Base-by-base conservation (phyloP, 164 flowering plant genomes). In the Vitis rotundifolia region DNA sequence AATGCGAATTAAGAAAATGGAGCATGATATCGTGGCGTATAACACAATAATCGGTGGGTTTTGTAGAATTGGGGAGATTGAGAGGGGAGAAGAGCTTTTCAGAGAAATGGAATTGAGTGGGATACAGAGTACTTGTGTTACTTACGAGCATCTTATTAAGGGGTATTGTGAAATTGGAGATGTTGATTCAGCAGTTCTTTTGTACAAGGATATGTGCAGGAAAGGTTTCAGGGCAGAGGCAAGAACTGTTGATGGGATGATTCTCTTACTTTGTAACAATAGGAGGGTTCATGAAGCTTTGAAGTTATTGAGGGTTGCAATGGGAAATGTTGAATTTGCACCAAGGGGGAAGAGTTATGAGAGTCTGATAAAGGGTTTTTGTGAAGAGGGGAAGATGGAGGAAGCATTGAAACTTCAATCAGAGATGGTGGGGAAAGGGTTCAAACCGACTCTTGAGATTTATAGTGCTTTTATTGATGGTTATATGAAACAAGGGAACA, bases 351-450 rank as follows among this genome's bases (percentile, higher is more conserved):
- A 70, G 49, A 85, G 84, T 75, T 94, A 82, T 65, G 81, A 74
- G 61, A 14, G 69, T 22, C 63, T 92, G 77, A 84, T 92, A 48
- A 80, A 63, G 75, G 89, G 91, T 26, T 79, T 94, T 55, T 89
- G 95, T 66, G 61, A 59, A 53, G 81, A 81, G 70, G 89, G 89
- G 73, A 78, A 71, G 73, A 80, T 88, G 87, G 87, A 88, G 68
- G 91, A 85, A 66, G 97, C 90, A n/a, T 66, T 87, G 71, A 77
- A 78, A 73, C 79, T 91, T 76, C 95, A 92, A 77, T 88, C 80
- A 0, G 91, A 87, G 80, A 94, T 94, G 98, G 91, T 83, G 8
- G 85, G 90, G 61, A 85, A 72, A 80, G 95, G 97, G 31, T 89
- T 81, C 80, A 70, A 71, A 67, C 92, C 92, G 3, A 77, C 80